Conservation (phyloP, 2,329 filamentous ascomycete genomes). For the Eutypella sp. region DNA sequence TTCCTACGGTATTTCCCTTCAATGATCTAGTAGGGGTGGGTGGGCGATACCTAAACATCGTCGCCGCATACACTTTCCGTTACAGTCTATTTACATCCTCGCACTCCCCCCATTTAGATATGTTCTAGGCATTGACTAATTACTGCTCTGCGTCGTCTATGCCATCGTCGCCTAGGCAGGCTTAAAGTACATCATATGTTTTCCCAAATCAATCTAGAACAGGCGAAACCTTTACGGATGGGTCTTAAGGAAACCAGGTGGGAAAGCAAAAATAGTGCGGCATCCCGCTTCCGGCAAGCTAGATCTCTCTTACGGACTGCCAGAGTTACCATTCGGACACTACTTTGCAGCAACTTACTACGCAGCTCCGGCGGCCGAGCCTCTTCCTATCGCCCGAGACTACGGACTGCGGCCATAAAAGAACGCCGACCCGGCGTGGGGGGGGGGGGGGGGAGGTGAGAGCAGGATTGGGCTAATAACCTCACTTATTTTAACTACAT, state of each 20-base stretch:
- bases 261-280: no score
- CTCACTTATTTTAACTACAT: no score
- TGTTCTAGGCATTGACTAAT: background rate
- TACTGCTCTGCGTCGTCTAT: background rate
- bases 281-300: no score
- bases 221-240: no score
- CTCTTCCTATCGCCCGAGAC: background rate
- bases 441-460: no score
- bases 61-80: background rate
- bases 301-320: no score
- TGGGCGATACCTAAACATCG: no score
- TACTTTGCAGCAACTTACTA: background rate
- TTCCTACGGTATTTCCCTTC: no score
- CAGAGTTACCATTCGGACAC: background rate
- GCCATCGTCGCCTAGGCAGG: background rate
- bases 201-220: background rate
- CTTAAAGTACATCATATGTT: background rate
- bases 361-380: background rate
- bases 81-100: no score
- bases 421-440: background rate
- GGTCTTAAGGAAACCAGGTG: no score
- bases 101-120: no score
- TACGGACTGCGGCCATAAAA: background rate
- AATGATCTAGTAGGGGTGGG: background rate
- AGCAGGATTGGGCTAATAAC: no score